These are phyloP conservation scores for Bocquillonia castaneifolia DNA, from an alignment of 441 rosid species.

Conservation along the genomic window DNA sequence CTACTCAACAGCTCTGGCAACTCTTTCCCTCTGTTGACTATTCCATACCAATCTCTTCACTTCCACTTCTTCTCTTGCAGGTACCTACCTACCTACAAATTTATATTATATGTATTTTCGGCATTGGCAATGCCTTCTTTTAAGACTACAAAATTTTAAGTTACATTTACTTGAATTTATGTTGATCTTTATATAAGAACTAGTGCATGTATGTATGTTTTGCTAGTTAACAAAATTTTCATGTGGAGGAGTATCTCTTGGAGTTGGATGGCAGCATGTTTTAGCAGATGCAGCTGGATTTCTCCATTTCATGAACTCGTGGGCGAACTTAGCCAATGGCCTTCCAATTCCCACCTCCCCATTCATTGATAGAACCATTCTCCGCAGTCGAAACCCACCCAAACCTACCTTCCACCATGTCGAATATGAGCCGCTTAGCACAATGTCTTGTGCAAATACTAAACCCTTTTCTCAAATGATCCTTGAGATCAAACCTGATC, in stretches of 20 bases:
- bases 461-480: background rate
- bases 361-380: background rate
- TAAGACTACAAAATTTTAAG: no score
- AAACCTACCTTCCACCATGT: background rate
- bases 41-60: background rate
- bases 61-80: constrained; percentile 12
- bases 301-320: background rate
- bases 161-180: no score
- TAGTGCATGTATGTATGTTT: no score
- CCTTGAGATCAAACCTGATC: constrained; percentile 20
- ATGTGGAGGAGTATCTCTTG: constrained; percentile 19
- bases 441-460: background rate
- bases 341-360: constrained; percentile 2
- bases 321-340: constrained; percentile 13
- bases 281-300: constrained; percentile 5
- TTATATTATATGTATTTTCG: no score
- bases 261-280: constrained; percentile 16
- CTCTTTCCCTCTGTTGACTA: constrained; percentile 1
- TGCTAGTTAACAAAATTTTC: constrained; percentile 20
- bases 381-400: background rate
- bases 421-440: background rate
- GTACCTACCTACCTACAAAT: background rate
- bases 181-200: no score
- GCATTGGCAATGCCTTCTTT: no score
- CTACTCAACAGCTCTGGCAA: background rate